Conservation (phyloP, 257 asterid genomes). For the Nicotiana noctiflora region DNA sequence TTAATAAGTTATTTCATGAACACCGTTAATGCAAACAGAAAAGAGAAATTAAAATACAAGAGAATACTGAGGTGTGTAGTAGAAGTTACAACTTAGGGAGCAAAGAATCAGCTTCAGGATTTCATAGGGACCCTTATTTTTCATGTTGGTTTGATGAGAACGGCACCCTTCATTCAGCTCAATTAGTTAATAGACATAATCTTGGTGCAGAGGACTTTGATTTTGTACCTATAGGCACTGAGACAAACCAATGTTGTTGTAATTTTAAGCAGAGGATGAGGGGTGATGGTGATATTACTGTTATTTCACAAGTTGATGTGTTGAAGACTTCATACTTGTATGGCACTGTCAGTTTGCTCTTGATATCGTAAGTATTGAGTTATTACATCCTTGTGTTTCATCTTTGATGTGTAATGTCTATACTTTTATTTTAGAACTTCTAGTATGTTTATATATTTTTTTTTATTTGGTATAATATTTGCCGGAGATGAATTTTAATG, state of each 20-base stretch:
- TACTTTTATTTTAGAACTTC: neutral
- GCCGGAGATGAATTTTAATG: neutral
- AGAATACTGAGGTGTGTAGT: slow-evolving; percentile 30
- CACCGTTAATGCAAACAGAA: too few relatives aligned
- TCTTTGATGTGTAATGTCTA: neutral
- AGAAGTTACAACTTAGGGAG: slow-evolving; percentile 12
- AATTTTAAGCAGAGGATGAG: slow-evolving; percentile 41
- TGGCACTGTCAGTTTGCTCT: slow-evolving; percentile 94
- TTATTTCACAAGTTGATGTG: slow-evolving; percentile 48
- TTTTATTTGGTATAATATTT: neutral
- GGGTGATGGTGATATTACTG: slow-evolving; percentile 21
- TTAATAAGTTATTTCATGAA: too few relatives aligned
- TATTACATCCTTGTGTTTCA: neutral
- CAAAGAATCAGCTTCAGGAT: neutral
- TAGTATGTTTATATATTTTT: neutral
- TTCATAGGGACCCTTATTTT: slow-evolving; percentile 58
- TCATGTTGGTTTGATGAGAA: slow-evolving; percentile 69
- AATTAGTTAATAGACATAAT: slow-evolving; percentile 18
- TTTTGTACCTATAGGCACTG: slow-evolving; percentile 34
- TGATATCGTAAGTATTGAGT: slow-evolving; percentile 66
- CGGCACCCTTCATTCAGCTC: slow-evolving; percentile 37
- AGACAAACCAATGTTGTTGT: slow-evolving; percentile 13
- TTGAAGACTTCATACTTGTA: slow-evolving; percentile 76
- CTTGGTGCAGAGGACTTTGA: slow-evolving; percentile 36
- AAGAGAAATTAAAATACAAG: neutral